Evolutionary conservation across 768 basidiomycete species (phyloP).

Genomic region (Trametes cubensis): DNA sequence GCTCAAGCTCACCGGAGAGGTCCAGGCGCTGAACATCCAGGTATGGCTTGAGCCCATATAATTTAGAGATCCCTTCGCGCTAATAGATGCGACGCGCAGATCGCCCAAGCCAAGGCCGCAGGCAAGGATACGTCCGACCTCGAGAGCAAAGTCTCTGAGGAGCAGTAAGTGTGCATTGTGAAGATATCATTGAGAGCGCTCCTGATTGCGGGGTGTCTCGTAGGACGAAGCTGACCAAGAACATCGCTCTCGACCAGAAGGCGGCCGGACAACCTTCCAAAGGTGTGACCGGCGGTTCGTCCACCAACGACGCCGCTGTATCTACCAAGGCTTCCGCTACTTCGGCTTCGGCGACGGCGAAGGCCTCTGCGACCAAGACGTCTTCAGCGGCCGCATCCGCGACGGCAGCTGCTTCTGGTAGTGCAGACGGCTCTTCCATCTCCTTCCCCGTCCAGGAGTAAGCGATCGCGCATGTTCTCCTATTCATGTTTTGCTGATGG

Average conservation of each 20-base stretch:
- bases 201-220: not conserved
- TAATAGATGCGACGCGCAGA: conserved; percentile 23
- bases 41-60: conserved; percentile 12
- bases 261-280: conserved; percentile 37
- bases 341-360: not conserved
- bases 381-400: not conserved
- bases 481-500: not conserved
- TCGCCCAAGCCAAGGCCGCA: conserved; percentile 40
- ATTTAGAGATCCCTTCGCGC: not conserved
- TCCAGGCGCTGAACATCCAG: conserved; percentile 41
- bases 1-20: conserved; percentile 43
- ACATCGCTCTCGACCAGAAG: conserved; percentile 38
- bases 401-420: not conserved
- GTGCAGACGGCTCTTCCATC: conserved; percentile 7
- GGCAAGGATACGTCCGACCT: conserved; percentile 35
- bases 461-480: not conserved
- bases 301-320: not conserved
- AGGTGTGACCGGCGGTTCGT: conserved; percentile 29
- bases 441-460: conserved; percentile 20
- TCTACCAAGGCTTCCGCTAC: conserved; percentile 24
- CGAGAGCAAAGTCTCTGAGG: conserved; percentile 32
- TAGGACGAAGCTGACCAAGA: conserved; percentile 38
- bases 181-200: not conserved
- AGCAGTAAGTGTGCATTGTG: conserved; percentile 28
- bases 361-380: not conserved